These are phyloP conservation scores for Ustilago trichophora DNA, from an alignment of 1,284 basidiomycete species.

Conservation along the genomic window DNA sequence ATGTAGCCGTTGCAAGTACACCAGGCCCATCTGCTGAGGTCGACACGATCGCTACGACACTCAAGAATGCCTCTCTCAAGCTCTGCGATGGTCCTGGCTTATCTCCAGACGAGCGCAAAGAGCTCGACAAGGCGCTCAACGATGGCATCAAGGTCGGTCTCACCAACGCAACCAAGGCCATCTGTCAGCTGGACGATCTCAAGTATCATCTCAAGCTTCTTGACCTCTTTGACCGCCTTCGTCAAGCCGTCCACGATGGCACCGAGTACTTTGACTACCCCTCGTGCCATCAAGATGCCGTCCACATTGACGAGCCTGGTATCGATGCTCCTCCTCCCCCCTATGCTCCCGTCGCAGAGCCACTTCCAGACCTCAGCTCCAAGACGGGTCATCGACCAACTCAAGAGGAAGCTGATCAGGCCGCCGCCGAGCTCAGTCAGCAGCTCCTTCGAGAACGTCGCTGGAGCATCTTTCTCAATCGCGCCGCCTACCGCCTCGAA, in stretches of 20 bases:
- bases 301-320: conserved; percentile 36
- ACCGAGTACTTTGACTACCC: conserved; percentile 45
- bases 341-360: conserved; percentile 31
- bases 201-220: conserved; percentile 43
- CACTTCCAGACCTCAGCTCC: conserved; percentile 3
- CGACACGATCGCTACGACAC: conserved; percentile 15
- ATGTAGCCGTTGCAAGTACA: conserved; percentile 1
- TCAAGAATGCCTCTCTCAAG: conserved; percentile 22
- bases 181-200: conserved; percentile 22
- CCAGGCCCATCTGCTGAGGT: conserved; percentile 2
- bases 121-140: conserved; percentile 28
- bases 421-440: conserved; percentile 16
- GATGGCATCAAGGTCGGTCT: conserved; percentile 33
- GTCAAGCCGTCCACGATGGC: conserved; percentile 25
- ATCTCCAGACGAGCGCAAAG: conserved; percentile 21
- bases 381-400: conserved; percentile 17
- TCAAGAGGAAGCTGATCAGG: conserved; percentile 21
- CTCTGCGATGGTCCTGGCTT: conserved; percentile 37
- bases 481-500: conserved; percentile 51
- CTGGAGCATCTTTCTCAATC: conserved; percentile 49
- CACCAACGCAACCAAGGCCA: background rate
- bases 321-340: conserved; percentile 44
- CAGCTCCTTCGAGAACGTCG: conserved; percentile 27
- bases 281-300: conserved; percentile 20
- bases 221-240: conserved; percentile 40